A percentile compares a stretch with the other conserved stretches of the same genome.
These are phyloP conservation scores for Boletus subparvulus DNA, from an alignment of 768 basidiomycete species.

Conservation along the genomic window DNA sequence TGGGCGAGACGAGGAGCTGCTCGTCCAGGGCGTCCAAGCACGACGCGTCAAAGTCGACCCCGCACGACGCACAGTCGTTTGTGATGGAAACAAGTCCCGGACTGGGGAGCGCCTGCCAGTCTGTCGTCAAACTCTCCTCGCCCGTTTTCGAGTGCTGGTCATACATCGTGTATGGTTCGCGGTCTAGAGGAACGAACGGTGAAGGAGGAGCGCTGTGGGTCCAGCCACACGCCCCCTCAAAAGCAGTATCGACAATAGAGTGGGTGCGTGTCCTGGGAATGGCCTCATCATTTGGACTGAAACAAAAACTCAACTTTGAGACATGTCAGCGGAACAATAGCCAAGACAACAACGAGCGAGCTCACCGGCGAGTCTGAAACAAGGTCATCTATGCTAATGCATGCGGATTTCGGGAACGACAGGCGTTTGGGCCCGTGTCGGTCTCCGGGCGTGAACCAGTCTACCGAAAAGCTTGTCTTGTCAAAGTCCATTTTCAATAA, in stretches of 20 bases:
- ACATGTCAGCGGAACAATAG: conserved; percentile 7
- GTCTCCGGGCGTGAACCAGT: conserved; percentile 33
- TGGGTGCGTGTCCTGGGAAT: conserved; percentile 8
- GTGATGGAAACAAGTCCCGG: conserved; percentile 13
- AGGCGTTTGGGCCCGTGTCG: conserved; percentile 26
- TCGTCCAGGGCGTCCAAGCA: conserved; percentile 41
- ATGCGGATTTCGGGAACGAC: conserved; percentile 35
- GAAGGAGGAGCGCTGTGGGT: conserved; percentile 20
- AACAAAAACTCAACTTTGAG: conserved; percentile 26
- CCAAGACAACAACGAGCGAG: background rate
- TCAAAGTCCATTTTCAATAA: conserved; percentile 32
- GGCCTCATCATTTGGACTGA: conserved; percentile 15
- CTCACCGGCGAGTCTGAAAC: conserved; percentile 30
- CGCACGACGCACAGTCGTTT: conserved; percentile 28
- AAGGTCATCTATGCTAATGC: conserved; percentile 33
- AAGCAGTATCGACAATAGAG: conserved; percentile 13
- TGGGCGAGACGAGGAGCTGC: conserved; percentile 39
- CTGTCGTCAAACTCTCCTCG: background rate
- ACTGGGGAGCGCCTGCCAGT: conserved; percentile 1
- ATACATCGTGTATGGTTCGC: conserved; percentile 9
- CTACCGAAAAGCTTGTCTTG: conserved; percentile 32
- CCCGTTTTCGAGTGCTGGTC: conserved; percentile 1
- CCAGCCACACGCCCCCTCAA: conserved; percentile 23
- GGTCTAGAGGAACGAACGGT: background rate
- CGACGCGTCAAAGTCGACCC: conserved; percentile 36